Conservation (phyloP, 2,329 filamentous ascomycete genomes). For the Colletotrichum sp. region DNA sequence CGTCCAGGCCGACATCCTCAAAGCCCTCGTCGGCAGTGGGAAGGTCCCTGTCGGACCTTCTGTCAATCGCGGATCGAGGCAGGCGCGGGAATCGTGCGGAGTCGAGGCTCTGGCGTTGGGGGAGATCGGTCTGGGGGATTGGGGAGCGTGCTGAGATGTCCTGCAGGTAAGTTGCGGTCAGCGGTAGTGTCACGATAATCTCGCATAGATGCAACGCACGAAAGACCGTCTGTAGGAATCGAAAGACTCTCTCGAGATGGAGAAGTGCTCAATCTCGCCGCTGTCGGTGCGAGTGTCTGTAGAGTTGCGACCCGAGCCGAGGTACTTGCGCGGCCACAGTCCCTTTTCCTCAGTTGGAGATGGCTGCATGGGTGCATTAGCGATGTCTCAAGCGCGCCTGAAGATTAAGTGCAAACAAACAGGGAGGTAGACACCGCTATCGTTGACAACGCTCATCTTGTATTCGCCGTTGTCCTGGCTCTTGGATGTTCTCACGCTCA, state of each 20-base stretch:
- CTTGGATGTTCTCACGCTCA: slow-evolving; percentile 66
- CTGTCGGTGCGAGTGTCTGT: slow-evolving; percentile 62
- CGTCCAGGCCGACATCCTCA: slow-evolving; percentile 90
- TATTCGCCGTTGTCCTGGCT: slow-evolving; percentile 74
- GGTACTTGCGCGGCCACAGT: slow-evolving; percentile 71
- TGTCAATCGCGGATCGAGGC: slow-evolving; percentile 65
- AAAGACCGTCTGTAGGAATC: slow-evolving; percentile 96
- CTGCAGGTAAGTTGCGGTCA: slow-evolving; percentile 47
- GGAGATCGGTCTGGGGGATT: slow-evolving; percentile 62
- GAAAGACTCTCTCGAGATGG: slow-evolving; percentile 95
- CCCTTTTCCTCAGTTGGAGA: slow-evolving; percentile 85
- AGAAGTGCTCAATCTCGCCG: slow-evolving; percentile 89
- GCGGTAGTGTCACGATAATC: neutral
- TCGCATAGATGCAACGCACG: slow-evolving; percentile 60
- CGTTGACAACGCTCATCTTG: slow-evolving; percentile 91
- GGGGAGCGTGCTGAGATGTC: slow-evolving; percentile 91
- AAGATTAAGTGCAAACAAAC: slow-evolving; percentile 54
- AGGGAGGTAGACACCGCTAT: slow-evolving; percentile 92
- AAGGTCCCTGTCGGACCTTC: slow-evolving; percentile 62
- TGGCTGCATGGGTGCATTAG: slow-evolving; percentile 58
- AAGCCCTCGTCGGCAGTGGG: slow-evolving; percentile 79
- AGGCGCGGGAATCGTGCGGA: slow-evolving; percentile 69
- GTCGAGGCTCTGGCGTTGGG: slow-evolving; percentile 81
- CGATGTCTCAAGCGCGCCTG: slow-evolving; percentile 24
- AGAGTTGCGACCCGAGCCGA: slow-evolving; percentile 55